Evolutionary conservation across 208 protist genomes (phyloP).

Genomic region (Acanthamoeba royreba): DNA sequence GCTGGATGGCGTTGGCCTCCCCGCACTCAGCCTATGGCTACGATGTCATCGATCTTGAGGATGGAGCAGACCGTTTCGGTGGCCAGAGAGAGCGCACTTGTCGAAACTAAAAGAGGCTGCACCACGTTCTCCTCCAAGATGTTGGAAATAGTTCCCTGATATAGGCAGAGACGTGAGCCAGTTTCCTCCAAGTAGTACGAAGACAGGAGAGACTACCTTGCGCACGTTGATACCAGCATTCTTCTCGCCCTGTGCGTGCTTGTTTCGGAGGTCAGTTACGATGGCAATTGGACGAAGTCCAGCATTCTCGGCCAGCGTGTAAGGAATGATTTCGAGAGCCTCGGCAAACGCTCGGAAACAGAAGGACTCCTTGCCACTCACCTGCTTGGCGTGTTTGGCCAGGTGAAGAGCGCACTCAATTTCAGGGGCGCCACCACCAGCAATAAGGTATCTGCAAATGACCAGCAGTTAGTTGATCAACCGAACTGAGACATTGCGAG

Average conservation of each 20-base stretch:
- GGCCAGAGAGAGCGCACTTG: conserved; percentile 93
- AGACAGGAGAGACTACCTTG: conserved; percentile 70
- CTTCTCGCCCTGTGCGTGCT: conserved; percentile 89
- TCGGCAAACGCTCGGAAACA: conserved; percentile 96
- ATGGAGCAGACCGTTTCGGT: conserved; percentile 98
- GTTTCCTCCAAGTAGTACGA: not conserved
- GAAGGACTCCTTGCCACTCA: conserved; percentile 87
- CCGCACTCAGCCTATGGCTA: not conserved
- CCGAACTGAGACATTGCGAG: not conserved
- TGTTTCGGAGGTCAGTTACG: conserved; percentile 97
- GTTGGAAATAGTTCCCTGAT: conserved; percentile 89
- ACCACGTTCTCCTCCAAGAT: conserved; percentile 98
- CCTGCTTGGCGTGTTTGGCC: conserved; percentile 85
- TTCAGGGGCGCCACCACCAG: conserved; percentile 96
- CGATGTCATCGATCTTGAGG: conserved; percentile 97
- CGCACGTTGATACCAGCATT: conserved; percentile 92
- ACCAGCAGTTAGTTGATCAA: not conserved
- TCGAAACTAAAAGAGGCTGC: conserved; percentile 96
- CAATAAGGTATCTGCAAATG: conserved; percentile 74
- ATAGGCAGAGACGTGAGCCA: not conserved
- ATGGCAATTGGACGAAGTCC: conserved; percentile 96
- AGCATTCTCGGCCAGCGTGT: conserved; percentile 99
- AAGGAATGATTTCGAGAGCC: conserved; percentile 97
- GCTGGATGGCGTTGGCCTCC: not conserved
- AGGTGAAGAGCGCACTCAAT: conserved; percentile 93